Evolutionary conservation across 2,329 filamentous ascomycete genomes (phyloP).

Genomic region (Pseudogymnoascus sp.): DNA sequence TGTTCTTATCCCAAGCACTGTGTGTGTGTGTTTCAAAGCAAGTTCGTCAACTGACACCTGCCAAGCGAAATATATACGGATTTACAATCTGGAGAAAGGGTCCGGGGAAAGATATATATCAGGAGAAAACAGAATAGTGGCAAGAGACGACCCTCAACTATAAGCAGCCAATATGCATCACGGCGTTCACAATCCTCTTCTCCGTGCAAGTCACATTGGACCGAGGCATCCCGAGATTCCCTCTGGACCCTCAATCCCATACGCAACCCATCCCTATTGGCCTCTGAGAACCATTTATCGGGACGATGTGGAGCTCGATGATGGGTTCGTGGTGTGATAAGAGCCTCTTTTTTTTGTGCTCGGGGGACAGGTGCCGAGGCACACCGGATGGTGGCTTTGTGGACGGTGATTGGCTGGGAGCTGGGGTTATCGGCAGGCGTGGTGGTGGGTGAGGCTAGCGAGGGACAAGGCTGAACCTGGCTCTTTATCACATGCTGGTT

Average conservation of each 20-base stretch:
- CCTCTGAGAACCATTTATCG: background rate
- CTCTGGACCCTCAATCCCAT: background rate
- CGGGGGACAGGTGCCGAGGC: background rate
- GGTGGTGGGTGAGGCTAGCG: background rate
- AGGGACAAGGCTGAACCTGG: background rate
- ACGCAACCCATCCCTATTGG: background rate
- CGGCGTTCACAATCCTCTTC: conserved; percentile 2
- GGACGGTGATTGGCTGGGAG: background rate
- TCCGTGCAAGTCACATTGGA: background rate
- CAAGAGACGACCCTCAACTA: background rate
- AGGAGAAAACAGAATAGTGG: background rate
- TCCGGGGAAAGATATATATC: conserved; percentile 1
- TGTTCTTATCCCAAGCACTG: background rate
- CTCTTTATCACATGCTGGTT: background rate
- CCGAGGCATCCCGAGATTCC: background rate
- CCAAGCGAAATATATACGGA: background rate
- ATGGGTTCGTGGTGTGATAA: conserved; percentile 3
- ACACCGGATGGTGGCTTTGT: background rate
- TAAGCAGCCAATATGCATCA: conserved; percentile 2
- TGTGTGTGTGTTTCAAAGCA: background rate
- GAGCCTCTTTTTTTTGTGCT: conserved; percentile 4
- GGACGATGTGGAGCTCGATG: conserved; percentile 1
- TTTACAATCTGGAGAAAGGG: conserved; percentile 5
- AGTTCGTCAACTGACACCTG: background rate
- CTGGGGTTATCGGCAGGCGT: background rate